Conservation (phyloP, 139 green algal genomes). For the Picochlorum sp. region DNA sequence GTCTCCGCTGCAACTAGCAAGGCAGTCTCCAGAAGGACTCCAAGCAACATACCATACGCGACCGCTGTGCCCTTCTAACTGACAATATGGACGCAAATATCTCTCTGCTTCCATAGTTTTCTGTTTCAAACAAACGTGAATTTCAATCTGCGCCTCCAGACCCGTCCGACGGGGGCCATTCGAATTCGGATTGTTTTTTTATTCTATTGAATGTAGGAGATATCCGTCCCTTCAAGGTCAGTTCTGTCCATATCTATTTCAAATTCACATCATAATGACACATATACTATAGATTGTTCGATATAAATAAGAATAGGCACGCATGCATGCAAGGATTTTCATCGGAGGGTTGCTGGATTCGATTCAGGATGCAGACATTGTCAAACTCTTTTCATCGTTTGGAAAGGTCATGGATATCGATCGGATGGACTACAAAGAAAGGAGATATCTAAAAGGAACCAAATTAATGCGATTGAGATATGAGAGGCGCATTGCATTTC, state of each 20-base stretch:
- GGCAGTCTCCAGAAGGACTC: constrained; percentile 58
- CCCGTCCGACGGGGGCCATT: too few relatives aligned
- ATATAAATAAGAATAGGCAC: too few relatives aligned
- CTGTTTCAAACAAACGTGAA: too few relatives aligned
- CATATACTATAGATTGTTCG: too few relatives aligned
- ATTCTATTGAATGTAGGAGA: too few relatives aligned
- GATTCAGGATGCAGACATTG: constrained; percentile 22
- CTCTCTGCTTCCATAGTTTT: too few relatives aligned
- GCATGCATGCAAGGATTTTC: constrained; percentile 30
- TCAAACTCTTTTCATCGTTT: constrained; percentile 43
- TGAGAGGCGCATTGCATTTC: constrained; percentile 41
- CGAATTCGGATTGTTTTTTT: too few relatives aligned
- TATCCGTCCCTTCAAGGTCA: too few relatives aligned
- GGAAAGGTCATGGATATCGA: constrained; percentile 29
- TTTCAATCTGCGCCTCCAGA: too few relatives aligned
- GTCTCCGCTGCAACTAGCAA: constrained; percentile 86
- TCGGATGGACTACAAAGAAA: constrained; percentile 25
- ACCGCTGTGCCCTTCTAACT: constrained; percentile 64
- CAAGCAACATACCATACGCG: constrained; percentile 76
- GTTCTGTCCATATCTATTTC: too few relatives aligned
- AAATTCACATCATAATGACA: too few relatives aligned
- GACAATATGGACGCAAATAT: constrained; percentile 11
- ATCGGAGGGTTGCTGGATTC: constrained; percentile 37
- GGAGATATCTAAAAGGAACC: background rate
- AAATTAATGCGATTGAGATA: background rate